phyloP scores from a whole-genome alignment of 169 alveolate genomes.

The Plasmodium fragile region DNA sequence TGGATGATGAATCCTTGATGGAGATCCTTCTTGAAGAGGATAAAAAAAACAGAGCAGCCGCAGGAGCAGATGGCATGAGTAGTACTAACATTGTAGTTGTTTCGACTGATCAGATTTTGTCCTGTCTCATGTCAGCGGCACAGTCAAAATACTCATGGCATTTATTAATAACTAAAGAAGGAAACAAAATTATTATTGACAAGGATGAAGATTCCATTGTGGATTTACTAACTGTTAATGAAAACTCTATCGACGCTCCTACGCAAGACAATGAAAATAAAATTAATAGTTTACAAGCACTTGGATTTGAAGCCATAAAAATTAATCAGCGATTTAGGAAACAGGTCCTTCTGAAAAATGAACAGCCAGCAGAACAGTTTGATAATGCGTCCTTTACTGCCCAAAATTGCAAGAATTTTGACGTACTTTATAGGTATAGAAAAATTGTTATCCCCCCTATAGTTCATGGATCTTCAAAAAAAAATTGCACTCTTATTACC shows the following conservation, averaged over 20 bases:
- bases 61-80: constrained; percentile 63
- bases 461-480: constrained; percentile 78
- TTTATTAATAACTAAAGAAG: constrained; percentile 88
- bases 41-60: constrained; percentile 21
- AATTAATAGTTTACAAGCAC: constrained; percentile 90
- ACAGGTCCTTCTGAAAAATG: constrained; percentile 85
- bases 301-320: constrained; percentile 92
- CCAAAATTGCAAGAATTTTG: constrained; percentile 84
- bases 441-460: constrained; percentile 88
- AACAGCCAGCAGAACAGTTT: constrained; percentile 81
- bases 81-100: constrained; percentile 85
- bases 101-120: constrained; percentile 91
- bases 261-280: constrained; percentile 91
- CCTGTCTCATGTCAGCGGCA: constrained; percentile 92
- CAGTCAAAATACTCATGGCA: constrained; percentile 94
- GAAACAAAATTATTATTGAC: constrained; percentile 90
- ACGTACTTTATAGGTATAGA: constrained; percentile 90
- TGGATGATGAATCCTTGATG: constrained; percentile 45
- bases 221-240: constrained; percentile 92
- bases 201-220: constrained; percentile 93
- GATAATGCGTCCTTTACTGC: constrained; percentile 85
- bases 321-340: constrained; percentile 91
- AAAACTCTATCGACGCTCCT: constrained; percentile 93
- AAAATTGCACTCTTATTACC: constrained; percentile 77
- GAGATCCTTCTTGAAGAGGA: constrained; percentile 51